Conservation (phyloP, 1,139 yeast genomes). For the Candida tropicalis region DNA sequence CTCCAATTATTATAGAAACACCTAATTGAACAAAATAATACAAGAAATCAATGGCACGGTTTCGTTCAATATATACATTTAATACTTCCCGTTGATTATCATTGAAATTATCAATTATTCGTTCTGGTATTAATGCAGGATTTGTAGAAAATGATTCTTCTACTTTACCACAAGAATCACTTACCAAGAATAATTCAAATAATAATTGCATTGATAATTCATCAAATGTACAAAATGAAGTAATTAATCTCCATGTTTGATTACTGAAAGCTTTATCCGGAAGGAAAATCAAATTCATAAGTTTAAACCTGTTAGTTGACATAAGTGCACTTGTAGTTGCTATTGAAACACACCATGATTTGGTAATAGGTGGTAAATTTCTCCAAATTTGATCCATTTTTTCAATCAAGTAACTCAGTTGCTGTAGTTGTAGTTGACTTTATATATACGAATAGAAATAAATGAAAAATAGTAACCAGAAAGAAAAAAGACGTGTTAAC, state of each 20-base stretch:
- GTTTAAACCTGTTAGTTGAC: constrained; percentile 19
- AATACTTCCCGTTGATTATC: constrained; percentile 21
- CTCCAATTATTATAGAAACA: constrained; percentile 23
- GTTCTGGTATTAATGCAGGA: constrained; percentile 24
- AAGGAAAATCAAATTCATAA: constrained; percentile 21
- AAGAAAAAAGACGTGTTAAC: too few species aligned
- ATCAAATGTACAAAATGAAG: constrained; percentile 38
- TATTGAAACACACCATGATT: constrained; percentile 30
- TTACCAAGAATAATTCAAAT: constrained; percentile 22
- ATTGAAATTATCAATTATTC: constrained; percentile 17
- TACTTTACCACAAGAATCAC: constrained; percentile 21
- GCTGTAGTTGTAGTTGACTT: too few species aligned
- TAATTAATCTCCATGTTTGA: constrained; percentile 43
- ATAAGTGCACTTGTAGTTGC: constrained; percentile 22
- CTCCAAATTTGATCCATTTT: constrained; percentile 18
- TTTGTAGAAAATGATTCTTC: constrained; percentile 23
- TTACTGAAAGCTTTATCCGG: constrained; percentile 28
- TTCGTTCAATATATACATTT: constrained; percentile 19
- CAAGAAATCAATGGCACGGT: constrained; percentile 31
- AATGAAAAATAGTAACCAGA: too few species aligned
- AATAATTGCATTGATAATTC: constrained; percentile 27
- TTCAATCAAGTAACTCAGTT: too few species aligned
- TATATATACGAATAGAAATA: too few species aligned
- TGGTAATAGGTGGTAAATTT: constrained; percentile 35
- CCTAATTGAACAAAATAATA: constrained; percentile 32